Evolutionary conservation across 768 basidiomycete genomes (phyloP), one percentile per base, ranked within the genome.

Genomic region (Terana coerulea): DNA sequence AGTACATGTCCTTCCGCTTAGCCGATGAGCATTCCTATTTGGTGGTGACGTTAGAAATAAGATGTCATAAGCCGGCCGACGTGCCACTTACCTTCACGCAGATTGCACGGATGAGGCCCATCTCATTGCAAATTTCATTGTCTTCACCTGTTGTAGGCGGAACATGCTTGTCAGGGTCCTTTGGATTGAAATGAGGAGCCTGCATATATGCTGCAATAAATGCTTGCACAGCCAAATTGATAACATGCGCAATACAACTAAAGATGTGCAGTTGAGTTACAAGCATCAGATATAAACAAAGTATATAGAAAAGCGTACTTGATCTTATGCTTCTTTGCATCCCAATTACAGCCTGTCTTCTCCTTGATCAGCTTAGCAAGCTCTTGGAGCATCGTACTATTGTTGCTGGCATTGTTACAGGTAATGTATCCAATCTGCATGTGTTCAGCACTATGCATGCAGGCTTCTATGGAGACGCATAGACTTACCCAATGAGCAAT

Each of bases 361-460:
- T 52, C 29, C 17, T 47, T 7, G 11, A 58, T 33, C 10, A 26
- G 47, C 5, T 22, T 7, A 0, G 53, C 56, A 34, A 75, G 65
- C 14, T 66, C 57, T 0, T 11, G 28, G 24, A 69, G 34, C 68
- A 72, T 73, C 0, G 69, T 72, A 15, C 48, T 46, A 50, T 73
- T 75, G 49, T 72, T 74, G 3, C 21, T 48, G 0, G 71, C 69
- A 52, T 72, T 74, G 50, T 74, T 64, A 49, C 64, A 71, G 0
- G 72, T 74, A 1, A 73, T 61, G 43, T 67, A 53, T 1, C 68
- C 66, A 54, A 71, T 57, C 70, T 71, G 51, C 5, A 19, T 8
- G 19, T 50, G 21, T 14, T 10, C 28, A 22, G 25, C 35, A 45
- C 12, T 35, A 21, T 24, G 17, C 45, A 21, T 22, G 28, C 6